Conservation (phyloP, 495 filamentous ascomycete species). For the Annulohypoxylon moriforme region DNA sequence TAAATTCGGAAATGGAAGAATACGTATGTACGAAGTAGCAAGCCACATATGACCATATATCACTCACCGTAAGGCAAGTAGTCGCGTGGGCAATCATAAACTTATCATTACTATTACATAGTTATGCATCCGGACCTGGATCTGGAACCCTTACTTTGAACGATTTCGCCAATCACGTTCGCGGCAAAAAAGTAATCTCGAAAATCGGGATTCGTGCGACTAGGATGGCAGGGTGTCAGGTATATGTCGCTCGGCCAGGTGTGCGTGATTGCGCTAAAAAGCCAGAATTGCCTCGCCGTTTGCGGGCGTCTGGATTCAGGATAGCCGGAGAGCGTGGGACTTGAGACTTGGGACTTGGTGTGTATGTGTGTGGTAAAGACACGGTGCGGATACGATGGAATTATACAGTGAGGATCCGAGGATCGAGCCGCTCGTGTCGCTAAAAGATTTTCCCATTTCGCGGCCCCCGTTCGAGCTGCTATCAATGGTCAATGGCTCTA, state of each 20-base stretch:
- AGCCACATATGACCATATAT: slow-evolving; percentile 3
- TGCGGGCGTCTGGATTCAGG: slow-evolving; percentile 30
- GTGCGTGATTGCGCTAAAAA: slow-evolving; percentile 48
- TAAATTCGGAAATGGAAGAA: not conserved
- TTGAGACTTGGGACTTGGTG: not conserved
- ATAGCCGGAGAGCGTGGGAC: slow-evolving; percentile 23
- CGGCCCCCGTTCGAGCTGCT: slow-evolving; percentile 37
- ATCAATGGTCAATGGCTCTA: slow-evolving; percentile 48
- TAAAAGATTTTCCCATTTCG: slow-evolving; percentile 43
- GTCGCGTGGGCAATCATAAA: slow-evolving; percentile 40
- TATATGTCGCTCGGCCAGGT: slow-evolving; percentile 29
- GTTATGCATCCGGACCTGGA: slow-evolving; percentile 28
- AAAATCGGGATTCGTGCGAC: slow-evolving; percentile 46
- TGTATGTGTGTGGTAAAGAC: not conserved
- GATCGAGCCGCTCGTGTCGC: slow-evolving; percentile 47
- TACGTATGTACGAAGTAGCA: slow-evolving; percentile 4
- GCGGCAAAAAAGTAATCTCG: slow-evolving; percentile 38
- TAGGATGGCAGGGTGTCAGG: too few relatives aligned
- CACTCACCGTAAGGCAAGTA: slow-evolving; percentile 39
- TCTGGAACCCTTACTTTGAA: slow-evolving; percentile 28
- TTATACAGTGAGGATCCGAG: slow-evolving; percentile 45
- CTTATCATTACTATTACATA: slow-evolving; percentile 16
- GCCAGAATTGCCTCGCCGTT: slow-evolving; percentile 40
- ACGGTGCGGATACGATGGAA: slow-evolving; percentile 27
- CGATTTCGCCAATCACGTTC: slow-evolving; percentile 43